Conservation (phyloP, 805 yeast species). For the Yarrowia sp. region DNA sequence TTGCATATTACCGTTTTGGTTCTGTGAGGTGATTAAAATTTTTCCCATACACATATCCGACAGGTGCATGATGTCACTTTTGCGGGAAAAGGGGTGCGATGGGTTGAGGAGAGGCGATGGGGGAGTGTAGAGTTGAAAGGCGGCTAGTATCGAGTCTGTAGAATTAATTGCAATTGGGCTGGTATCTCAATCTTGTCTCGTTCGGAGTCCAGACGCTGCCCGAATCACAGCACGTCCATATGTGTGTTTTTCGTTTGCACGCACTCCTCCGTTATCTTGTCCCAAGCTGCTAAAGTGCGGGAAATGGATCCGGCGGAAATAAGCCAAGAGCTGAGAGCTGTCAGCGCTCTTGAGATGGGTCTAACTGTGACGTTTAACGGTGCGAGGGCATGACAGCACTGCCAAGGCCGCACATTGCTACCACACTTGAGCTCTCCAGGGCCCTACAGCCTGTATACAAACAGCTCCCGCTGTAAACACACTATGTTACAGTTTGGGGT, state of each 20-base stretch:
- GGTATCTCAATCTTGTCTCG: background rate
- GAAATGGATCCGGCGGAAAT: constrained; percentile 2
- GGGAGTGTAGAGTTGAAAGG: background rate
- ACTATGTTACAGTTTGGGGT: background rate
- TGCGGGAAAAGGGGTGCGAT: background rate
- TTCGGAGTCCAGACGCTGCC: background rate
- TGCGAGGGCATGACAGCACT: too few species aligned
- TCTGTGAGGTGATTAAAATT: constrained; percentile 7
- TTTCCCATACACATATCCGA: constrained; percentile 7
- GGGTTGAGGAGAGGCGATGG: background rate
- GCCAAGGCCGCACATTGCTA: too few species aligned
- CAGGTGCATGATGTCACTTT: constrained; percentile 12
- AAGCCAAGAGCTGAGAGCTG: background rate
- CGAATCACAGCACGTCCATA: background rate
- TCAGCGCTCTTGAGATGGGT: background rate
- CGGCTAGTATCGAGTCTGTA: background rate
- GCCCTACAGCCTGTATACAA: background rate
- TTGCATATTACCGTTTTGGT: constrained; percentile 8
- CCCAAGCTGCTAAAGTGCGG: constrained; percentile 3
- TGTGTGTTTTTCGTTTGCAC: background rate
- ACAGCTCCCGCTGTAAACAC: background rate
- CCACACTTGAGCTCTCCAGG: background rate
- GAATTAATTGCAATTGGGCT: background rate
- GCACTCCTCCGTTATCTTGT: constrained; percentile 7
- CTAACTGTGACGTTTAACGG: background rate